These are phyloP conservation scores for Mycosphaerelloides madeirae DNA, from an alignment of 2,329 filamentous ascomycete species.

Conservation along the genomic window DNA sequence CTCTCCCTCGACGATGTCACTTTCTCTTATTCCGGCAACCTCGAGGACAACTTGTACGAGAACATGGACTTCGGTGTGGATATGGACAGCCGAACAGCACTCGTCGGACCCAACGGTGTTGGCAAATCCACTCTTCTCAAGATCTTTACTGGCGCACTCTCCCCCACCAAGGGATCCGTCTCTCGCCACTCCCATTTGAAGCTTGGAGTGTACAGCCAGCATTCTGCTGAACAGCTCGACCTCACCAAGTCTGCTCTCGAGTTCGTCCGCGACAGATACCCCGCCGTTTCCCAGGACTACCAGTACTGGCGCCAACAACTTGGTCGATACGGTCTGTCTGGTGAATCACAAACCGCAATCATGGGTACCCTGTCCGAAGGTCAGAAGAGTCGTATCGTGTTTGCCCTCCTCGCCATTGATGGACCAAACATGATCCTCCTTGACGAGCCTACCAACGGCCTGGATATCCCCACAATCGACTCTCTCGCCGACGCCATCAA, in stretches of 20 bases:
- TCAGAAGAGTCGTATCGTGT: slow-evolving; percentile 97
- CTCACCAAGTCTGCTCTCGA: slow-evolving; percentile 96
- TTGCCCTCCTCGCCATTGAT: slow-evolving; percentile 92
- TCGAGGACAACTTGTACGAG: slow-evolving; percentile 89
- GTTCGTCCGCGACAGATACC: slow-evolving; percentile 95
- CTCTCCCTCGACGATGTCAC: slow-evolving; percentile 95
- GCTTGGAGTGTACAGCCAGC: slow-evolving; percentile 95
- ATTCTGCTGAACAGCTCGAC: slow-evolving; percentile 97
- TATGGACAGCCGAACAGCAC: slow-evolving; percentile 96
- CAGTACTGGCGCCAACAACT: slow-evolving; percentile 99
- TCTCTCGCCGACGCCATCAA: slow-evolving; percentile 97
- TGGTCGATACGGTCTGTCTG: slow-evolving; percentile 85
- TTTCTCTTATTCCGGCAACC: slow-evolving; percentile 91
- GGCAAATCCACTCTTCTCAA: slow-evolving; percentile 95
- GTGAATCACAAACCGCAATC: slow-evolving; percentile 89
- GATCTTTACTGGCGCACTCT: slow-evolving; percentile 94
- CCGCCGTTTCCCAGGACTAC: slow-evolving; percentile 85
- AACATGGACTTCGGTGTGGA: slow-evolving; percentile 97
- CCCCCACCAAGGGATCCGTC: slow-evolving; percentile 74
- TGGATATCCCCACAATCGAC: slow-evolving; percentile 98
- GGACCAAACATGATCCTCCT: slow-evolving; percentile 95
- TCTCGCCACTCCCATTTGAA: slow-evolving; percentile 96
- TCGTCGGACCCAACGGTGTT: slow-evolving; percentile 98
- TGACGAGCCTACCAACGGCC: slow-evolving; percentile 98
- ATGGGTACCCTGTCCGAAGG: slow-evolving; percentile 98